Conservation (phyloP, 1,139 yeast species). For the Protomyces inouyei region DNA sequence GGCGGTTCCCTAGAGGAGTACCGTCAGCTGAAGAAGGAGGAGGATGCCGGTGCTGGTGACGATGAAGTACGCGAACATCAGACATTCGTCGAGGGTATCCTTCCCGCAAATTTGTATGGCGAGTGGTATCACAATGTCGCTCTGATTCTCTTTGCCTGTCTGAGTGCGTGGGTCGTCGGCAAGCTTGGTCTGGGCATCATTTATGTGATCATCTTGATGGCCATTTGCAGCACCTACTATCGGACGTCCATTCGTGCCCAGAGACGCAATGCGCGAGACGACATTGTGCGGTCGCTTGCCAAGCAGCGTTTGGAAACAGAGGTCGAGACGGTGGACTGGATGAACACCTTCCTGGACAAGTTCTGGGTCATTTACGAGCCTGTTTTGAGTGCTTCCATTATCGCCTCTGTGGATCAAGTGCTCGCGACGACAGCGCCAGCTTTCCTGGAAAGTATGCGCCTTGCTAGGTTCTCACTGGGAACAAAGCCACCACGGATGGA, state of each 20-base stretch:
- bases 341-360: constrained; percentile 76
- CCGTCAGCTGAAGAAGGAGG: background rate
- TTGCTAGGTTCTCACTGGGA: constrained; percentile 85
- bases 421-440: constrained; percentile 68
- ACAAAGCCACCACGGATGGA: constrained; percentile 93
- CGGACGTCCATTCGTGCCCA: constrained; percentile 79
- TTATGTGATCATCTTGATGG: constrained; percentile 67
- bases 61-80: constrained; percentile 1
- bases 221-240: constrained; percentile 60
- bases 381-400: constrained; percentile 75
- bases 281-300: constrained; percentile 79
- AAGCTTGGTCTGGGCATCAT: constrained; percentile 71
- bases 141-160: constrained; percentile 57
- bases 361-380: constrained; percentile 93
- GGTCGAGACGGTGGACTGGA: constrained; percentile 92
- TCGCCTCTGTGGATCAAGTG: constrained; percentile 77
- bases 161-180: constrained; percentile 74
- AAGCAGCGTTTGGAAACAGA: constrained; percentile 77
- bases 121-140: constrained; percentile 94
- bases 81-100: constrained; percentile 4
- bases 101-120: constrained; percentile 50
- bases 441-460: constrained; percentile 73
- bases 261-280: constrained; percentile 67
- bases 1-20: constrained; percentile 7
- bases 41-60: background rate